Evolutionary conservation across 1,284 basidiomycete genomes (phyloP).

Genomic region (Melampsora americana): DNA sequence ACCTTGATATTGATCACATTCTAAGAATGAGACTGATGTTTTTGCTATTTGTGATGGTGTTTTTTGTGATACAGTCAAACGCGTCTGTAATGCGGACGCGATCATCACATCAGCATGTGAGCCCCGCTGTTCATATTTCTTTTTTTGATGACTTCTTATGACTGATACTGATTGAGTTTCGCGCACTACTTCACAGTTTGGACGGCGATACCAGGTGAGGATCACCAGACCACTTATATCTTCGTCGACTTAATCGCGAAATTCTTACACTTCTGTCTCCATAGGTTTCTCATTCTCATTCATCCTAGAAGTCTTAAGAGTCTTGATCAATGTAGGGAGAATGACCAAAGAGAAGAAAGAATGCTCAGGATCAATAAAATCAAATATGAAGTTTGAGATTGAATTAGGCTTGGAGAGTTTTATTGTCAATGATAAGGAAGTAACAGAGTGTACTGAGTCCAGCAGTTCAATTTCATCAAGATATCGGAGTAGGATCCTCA

Average conservation of each 20-base stretch:
- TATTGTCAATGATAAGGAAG: neutral
- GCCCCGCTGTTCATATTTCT: neutral
- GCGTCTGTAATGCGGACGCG: neutral
- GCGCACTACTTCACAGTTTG: neutral
- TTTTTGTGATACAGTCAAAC: neutral
- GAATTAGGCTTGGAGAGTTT: neutral
- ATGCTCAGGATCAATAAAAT: neutral
- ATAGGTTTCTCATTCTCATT: neutral
- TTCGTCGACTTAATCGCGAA: too few species aligned
- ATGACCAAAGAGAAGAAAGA: conserved; percentile 1
- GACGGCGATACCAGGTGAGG: neutral
- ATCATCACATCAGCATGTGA: conserved; percentile 5
- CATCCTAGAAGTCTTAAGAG: conserved; percentile 1
- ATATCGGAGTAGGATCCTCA: neutral
- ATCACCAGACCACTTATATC: too few species aligned
- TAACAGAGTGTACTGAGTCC: neutral
- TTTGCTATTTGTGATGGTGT: too few species aligned
- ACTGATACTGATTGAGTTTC: too few species aligned
- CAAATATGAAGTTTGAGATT: neutral
- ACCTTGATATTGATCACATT: too few species aligned
- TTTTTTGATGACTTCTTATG: too few species aligned
- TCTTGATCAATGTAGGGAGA: neutral
- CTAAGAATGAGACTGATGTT: too few species aligned
- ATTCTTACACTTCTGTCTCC: neutral
- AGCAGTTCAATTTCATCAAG: neutral